Conservation (phyloP, 2,329 filamentous ascomycete genomes). For the Xylariaceae sp. region DNA sequence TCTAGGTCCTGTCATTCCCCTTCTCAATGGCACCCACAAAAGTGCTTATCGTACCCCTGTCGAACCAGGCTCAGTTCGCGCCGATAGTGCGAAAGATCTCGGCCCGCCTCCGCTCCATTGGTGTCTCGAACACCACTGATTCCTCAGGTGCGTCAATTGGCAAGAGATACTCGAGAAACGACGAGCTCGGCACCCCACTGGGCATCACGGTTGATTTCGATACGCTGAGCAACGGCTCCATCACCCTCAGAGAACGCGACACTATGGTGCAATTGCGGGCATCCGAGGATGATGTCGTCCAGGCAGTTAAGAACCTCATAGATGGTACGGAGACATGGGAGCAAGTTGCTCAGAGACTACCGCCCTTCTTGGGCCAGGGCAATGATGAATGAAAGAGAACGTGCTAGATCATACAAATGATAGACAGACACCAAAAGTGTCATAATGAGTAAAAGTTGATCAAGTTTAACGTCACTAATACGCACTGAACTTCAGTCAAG, state of each 20-base stretch:
- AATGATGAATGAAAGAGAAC: constrained; percentile 35
- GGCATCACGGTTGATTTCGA: constrained; percentile 96
- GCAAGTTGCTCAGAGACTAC: constrained; percentile 73
- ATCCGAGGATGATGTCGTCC: constrained; percentile 72
- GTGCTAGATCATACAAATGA: neutral
- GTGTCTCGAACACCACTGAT: constrained; percentile 81
- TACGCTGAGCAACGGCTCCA: constrained; percentile 78
- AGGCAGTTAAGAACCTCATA: constrained; percentile 56
- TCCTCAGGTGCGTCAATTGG: constrained; percentile 89
- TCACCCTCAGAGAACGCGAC: constrained; percentile 88
- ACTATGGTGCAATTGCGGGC: constrained; percentile 87
- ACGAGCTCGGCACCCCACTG: constrained; percentile 91
- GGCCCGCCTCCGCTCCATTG: constrained; percentile 68
- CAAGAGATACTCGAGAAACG: constrained; percentile 91
- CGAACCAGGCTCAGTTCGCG: constrained; percentile 73
- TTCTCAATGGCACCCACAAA: constrained; percentile 84
- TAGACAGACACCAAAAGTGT: too few relatives aligned
- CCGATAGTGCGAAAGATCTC: constrained; percentile 72
- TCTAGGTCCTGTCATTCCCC: constrained; percentile 67
- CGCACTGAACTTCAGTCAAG: too few relatives aligned
- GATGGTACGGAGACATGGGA: constrained; percentile 54
- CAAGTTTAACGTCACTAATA: too few relatives aligned
- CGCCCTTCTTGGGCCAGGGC: constrained; percentile 79
- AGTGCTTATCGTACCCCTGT: constrained; percentile 87
- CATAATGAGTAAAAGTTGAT: too few relatives aligned